phyloP scores from a whole-genome alignment of 139 green algal species.

The Raphidocelis subcapitata region DNA sequence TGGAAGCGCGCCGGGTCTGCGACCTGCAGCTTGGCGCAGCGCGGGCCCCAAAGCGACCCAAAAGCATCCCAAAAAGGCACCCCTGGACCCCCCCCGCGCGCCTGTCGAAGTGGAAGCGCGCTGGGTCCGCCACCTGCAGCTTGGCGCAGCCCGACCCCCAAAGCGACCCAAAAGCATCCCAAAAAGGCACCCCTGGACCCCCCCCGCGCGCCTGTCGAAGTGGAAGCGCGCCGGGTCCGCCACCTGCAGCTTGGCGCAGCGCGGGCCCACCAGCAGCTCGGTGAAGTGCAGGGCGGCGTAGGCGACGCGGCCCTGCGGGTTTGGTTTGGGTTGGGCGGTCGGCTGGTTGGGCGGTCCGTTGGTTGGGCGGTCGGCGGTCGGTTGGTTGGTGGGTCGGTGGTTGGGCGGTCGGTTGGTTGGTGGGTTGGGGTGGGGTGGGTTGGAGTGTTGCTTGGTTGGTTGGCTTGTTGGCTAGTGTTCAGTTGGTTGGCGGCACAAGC shows the following conservation, averaged over 20 bases:
- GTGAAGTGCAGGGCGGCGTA: constrained; percentile 63
- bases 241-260: constrained; percentile 26
- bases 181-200: background rate
- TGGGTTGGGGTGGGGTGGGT: no score
- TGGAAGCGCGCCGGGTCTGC: background rate
- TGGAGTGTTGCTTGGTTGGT: no score
- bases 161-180: constrained; percentile 20
- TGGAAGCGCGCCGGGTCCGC: background rate
- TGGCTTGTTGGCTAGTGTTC: no score
- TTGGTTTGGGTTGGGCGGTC: no score
- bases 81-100: no score
- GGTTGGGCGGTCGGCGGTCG: no score
- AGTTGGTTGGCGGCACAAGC: no score
- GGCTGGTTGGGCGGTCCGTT: no score
- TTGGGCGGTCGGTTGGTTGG: no score
- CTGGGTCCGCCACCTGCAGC: constrained; percentile 19
- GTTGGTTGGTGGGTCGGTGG: no score
- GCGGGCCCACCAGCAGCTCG: constrained; percentile 62
- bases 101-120: background rate
- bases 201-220: no score
- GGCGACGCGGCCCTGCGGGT: constrained; percentile 35
- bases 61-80: background rate
- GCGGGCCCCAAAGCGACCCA: background rate
- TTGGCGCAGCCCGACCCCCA: constrained; percentile 38
- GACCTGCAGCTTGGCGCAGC: constrained; percentile 24